A percentile compares a stretch with the other conserved stretches of the same genome.
Conservation (phyloP, 441 rosid species). For the Viola pubescens region DNA sequence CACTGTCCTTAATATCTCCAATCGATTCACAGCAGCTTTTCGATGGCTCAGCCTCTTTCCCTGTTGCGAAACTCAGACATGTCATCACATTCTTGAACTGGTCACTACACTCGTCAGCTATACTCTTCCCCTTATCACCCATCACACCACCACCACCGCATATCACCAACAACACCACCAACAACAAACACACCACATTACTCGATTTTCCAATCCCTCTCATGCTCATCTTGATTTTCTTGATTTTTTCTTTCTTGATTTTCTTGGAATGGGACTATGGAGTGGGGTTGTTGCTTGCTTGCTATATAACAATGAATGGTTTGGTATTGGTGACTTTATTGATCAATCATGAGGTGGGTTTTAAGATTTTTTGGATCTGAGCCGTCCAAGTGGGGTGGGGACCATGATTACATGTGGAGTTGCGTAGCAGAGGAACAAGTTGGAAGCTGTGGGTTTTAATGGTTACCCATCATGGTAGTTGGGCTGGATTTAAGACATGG, state of each 20-base stretch:
- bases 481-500: slow-evolving; percentile 12
- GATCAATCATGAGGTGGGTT: too few relatives aligned
- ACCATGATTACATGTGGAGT: not conserved
- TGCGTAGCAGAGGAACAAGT: not conserved
- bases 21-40: slow-evolving; percentile 56
- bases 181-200: not conserved
- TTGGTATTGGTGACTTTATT: too few relatives aligned
- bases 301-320: too few relatives aligned
- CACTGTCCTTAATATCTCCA: slow-evolving; percentile 37
- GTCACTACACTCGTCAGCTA: slow-evolving; percentile 29
- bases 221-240: not conserved
- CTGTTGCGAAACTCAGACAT: slow-evolving; percentile 69
- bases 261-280: not conserved
- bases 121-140: slow-evolving; percentile 13
- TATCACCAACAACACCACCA: not conserved
- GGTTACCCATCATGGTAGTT: slow-evolving; percentile 15
- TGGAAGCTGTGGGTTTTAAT: slow-evolving; percentile 2
- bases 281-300: too few relatives aligned
- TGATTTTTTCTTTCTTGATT: not conserved
- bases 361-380: not conserved
- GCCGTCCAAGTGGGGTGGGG: not conserved
- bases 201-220: not conserved
- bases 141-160: not conserved
- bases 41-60: slow-evolving; percentile 44
- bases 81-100: slow-evolving; percentile 45